Percentiles rank a stretch among this genome's conserved stretches.
Conservation (phyloP, 805 yeast species). For the Candida ovalis region DNA sequence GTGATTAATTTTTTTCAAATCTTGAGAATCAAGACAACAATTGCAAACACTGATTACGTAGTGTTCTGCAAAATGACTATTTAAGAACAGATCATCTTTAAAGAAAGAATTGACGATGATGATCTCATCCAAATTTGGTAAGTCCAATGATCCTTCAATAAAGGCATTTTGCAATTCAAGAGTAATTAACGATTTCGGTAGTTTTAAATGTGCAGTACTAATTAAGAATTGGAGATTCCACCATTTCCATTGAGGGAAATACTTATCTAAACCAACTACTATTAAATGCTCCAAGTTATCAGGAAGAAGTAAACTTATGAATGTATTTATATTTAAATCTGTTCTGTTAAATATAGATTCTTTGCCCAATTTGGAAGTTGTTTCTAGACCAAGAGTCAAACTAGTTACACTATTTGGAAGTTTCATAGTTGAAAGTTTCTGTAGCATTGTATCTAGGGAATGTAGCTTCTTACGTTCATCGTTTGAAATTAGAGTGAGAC, state of each 20-base stretch:
- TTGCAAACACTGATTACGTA: constrained; percentile 3
- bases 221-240: constrained; percentile 12
- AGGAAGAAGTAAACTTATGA: constrained; percentile 8
- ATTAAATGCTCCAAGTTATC: constrained; percentile 1
- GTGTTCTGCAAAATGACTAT: constrained; percentile 2
- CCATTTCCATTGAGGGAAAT: constrained; percentile 15
- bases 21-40: constrained; percentile 6
- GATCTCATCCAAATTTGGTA: constrained; percentile 5
- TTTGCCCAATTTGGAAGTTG: constrained; percentile 9
- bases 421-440: constrained; percentile 1
- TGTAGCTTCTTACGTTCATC: constrained; percentile 9
- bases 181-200: constrained; percentile 2
- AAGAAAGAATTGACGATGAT: constrained; percentile 8
- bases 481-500: constrained; percentile 4
- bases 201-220: constrained; percentile 3
- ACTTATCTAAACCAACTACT: constrained; percentile 8
- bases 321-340: constrained; percentile 4
- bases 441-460: constrained; percentile 7
- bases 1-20: neutral
- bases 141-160: constrained; percentile 4
- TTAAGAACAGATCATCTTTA: constrained; percentile 2
- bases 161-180: constrained; percentile 9
- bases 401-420: constrained; percentile 5
- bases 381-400: constrained; percentile 3
- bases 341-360: constrained; percentile 9